phyloP scores from a whole-genome alignment of 2,329 filamentous ascomycete species.

The Gnomoniopsis sp. region DNA sequence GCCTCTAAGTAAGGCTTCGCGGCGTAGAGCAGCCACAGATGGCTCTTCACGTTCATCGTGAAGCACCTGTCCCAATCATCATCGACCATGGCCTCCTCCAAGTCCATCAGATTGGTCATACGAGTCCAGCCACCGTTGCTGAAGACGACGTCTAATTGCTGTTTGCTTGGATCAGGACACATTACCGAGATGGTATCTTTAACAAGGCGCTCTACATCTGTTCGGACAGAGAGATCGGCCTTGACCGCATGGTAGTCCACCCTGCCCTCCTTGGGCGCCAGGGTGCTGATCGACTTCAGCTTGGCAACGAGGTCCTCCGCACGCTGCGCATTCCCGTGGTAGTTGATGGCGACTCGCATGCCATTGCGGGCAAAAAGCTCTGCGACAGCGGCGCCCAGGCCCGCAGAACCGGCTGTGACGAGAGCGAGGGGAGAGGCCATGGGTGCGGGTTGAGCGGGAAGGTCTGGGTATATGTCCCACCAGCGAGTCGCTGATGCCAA shows the following conservation, averaged over 20 bases:
- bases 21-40: constrained; percentile 58
- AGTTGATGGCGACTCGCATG: constrained; percentile 71
- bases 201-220: constrained; percentile 58
- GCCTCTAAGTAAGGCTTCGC: constrained; percentile 49
- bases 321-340: constrained; percentile 56
- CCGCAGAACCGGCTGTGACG: constrained; percentile 56
- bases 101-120: constrained; percentile 39
- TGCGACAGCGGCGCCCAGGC: constrained; percentile 67
- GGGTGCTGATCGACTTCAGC: constrained; percentile 46
- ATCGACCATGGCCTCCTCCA: constrained; percentile 53
- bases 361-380: constrained; percentile 66
- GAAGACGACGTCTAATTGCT: constrained; percentile 70
- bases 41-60: constrained; percentile 60
- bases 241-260: constrained; percentile 49
- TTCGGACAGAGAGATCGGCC: constrained; percentile 61
- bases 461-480: too few species aligned
- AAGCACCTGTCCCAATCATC: constrained; percentile 59
- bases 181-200: constrained; percentile 55
- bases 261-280: constrained; percentile 35
- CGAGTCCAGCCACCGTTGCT: constrained; percentile 66
- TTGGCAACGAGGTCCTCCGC: constrained; percentile 57
- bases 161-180: constrained; percentile 32
- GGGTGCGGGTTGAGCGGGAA: not conserved
- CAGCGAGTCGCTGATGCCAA: too few species aligned
- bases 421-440: constrained; percentile 33